Evolutionary conservation across 768 basidiomycete species (phyloP), one percentile per base, ranked within the genome.

Genomic region (Rhodosporidiobolus sp.): DNA sequence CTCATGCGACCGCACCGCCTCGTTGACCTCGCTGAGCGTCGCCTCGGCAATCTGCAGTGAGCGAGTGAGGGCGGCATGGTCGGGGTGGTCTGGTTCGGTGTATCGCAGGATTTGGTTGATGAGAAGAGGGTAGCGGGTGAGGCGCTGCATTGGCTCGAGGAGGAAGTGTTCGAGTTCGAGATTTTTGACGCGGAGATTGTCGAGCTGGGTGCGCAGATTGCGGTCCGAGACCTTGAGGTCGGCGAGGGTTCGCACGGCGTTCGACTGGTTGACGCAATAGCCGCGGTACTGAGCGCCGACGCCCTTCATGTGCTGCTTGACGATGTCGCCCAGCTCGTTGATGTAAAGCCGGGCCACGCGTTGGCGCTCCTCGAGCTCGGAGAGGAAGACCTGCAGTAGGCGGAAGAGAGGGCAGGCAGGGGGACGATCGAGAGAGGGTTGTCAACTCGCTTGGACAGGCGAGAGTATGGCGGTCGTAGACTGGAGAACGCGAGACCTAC

Each of bases 121-220:
- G 45, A 97, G 84, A 0, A 99, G 84, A 0, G 95, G 95, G 79
- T 98, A 99, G 67, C 92, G 86, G 0, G 95, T 96, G 67, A 97
- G 88, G 16, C 95, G 88, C 61, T 79, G 77, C 73, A 77, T 75
- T 14, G 78, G 78, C 67, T 76, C 76, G n/a, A 78, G 72, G 0
- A 79, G 57, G 53, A 73, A 77, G 50, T 76, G 77, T 49, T 77
- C 75, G 6, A 79, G 67, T n/a, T 75, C 76, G 49, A 79, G 70
- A 54, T 67, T 69, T 45, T 76, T 77, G 24, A 77, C 70, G 2
- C 73, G 69, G 0, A 76, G 54, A 7, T 54, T 55, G 14, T 54
- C 65, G 4, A 83, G 65, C 16, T 63, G 30, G 0, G 45, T 53
- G 4, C 67, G 43, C 12, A 78, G 46, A 2, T 46, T 17, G 4